Percentiles rank a stretch among this genome's conserved stretches.
phyloP scores from a whole-genome alignment of 208 protist species.

The Trypanosoma brucei region DNA sequence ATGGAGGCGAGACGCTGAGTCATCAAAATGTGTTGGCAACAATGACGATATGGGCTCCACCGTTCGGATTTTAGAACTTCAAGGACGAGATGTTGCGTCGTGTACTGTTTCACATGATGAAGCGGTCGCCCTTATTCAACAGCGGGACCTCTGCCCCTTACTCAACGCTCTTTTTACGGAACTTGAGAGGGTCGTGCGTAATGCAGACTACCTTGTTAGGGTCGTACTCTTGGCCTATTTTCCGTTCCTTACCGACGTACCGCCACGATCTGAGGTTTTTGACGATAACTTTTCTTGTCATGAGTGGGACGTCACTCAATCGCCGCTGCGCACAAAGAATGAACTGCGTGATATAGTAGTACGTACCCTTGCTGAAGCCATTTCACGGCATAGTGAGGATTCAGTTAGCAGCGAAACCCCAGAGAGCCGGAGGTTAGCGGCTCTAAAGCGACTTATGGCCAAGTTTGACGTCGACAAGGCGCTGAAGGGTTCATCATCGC shows the following conservation, averaged over 20 bases:
- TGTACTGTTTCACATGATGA: constrained; percentile 68
- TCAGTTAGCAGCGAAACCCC: background rate
- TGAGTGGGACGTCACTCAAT: constrained; percentile 40
- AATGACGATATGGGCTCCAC: constrained; percentile 24
- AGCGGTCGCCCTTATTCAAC: constrained; percentile 58
- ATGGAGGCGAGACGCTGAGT: constrained; percentile 48
- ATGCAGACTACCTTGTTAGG: constrained; percentile 71
- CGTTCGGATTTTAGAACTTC: constrained; percentile 52
- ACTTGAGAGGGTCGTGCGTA: constrained; percentile 79
- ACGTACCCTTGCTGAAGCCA: constrained; percentile 8
- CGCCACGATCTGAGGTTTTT: constrained; percentile 42
- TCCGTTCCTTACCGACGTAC: constrained; percentile 58
- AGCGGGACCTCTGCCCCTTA: constrained; percentile 52
- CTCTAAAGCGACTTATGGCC: constrained; percentile 10
- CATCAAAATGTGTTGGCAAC: constrained; percentile 28
- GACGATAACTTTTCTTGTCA: constrained; percentile 30
- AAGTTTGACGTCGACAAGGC: constrained; percentile 17
- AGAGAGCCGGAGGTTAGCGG: constrained; percentile 3
- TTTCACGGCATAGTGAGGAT: background rate
- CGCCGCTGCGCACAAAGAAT: constrained; percentile 24
- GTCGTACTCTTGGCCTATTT: constrained; percentile 58
- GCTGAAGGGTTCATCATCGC: background rate
- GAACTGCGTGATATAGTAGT: constrained; percentile 36
- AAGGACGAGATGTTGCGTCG: constrained; percentile 50
- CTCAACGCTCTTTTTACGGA: constrained; percentile 70